These are phyloP conservation scores for Linnemannia hyalina DNA, from an alignment of 192 early-diverging fungal species.

Conservation along the genomic window DNA sequence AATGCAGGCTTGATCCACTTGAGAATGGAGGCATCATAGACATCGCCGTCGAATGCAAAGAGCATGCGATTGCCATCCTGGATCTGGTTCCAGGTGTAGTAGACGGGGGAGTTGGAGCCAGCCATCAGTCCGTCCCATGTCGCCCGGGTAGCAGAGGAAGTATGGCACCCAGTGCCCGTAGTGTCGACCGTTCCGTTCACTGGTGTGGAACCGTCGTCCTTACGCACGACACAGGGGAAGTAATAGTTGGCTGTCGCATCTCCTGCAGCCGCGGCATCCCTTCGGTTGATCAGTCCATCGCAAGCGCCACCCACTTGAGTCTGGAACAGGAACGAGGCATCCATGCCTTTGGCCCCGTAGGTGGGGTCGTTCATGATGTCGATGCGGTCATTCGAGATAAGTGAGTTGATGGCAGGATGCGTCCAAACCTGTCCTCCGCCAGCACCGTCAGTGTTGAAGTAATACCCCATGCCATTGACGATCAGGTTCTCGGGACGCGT, in stretches of 20 bases:
- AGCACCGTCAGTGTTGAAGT: constrained; percentile 58
- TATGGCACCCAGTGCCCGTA: constrained; percentile 62
- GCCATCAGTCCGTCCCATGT: constrained; percentile 55
- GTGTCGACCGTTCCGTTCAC: constrained; percentile 61
- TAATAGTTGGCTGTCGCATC: constrained; percentile 33
- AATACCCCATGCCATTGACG: constrained; percentile 75
- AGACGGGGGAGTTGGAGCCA: constrained; percentile 51
- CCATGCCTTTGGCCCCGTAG: constrained; percentile 70
- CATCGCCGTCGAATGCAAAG: constrained; percentile 63
- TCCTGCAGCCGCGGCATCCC: constrained; percentile 11
- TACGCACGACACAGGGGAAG: constrained; percentile 37
- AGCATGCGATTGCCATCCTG: constrained; percentile 64
- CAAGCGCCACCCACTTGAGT: constrained; percentile 65
- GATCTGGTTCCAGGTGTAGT: constrained; percentile 60
- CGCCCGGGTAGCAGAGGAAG: constrained; percentile 48
- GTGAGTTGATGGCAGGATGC: constrained; percentile 53
- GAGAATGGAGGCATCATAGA: constrained; percentile 58
- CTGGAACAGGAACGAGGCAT: constrained; percentile 81
- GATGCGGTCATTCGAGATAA: constrained; percentile 19
- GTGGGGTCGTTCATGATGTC: constrained; percentile 66
- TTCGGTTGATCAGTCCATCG: constrained; percentile 22
- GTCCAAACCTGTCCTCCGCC: constrained; percentile 44
- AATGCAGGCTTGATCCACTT: constrained; percentile 68
- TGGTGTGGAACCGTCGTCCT: constrained; percentile 38
- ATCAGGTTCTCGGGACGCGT: constrained; percentile 60